These are phyloP conservation scores for Xylaria digitata DNA, from an alignment of 2,329 filamentous ascomycete species.

Conservation along the genomic window DNA sequence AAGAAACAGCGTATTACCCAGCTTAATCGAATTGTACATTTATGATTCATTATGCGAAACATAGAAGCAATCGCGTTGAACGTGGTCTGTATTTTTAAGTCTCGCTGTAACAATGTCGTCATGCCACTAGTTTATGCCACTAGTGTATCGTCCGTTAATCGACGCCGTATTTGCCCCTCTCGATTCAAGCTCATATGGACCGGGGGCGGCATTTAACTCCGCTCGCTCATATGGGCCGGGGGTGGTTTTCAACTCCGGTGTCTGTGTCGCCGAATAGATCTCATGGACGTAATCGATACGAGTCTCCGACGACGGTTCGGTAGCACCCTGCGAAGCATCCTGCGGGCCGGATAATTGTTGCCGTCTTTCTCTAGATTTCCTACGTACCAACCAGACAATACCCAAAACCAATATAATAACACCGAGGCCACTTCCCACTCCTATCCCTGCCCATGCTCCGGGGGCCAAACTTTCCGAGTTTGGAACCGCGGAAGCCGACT, in stretches of 20 bases:
- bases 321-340: neutral
- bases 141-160: neutral
- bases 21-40: neutral
- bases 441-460: slow-evolving; percentile 14
- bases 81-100: no score
- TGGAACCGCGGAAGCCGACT: neutral
- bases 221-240: slow-evolving; percentile 3
- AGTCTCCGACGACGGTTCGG: neutral
- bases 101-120: no score
- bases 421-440: neutral
- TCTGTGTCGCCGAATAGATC: neutral
- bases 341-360: neutral
- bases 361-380: neutral
- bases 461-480: neutral
- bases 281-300: neutral
- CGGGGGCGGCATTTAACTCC: neutral
- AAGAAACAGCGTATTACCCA: no score
- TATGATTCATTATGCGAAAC: neutral
- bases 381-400: neutral
- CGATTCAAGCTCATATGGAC: slow-evolving; percentile 14
- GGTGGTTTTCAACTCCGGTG: neutral
- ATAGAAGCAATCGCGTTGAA: neutral
- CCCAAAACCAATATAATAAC: neutral
- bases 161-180: neutral
- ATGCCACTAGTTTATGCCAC: neutral